Conservation (phyloP, 495 filamentous ascomycete species). For the Pyronema omphalodes region DNA sequence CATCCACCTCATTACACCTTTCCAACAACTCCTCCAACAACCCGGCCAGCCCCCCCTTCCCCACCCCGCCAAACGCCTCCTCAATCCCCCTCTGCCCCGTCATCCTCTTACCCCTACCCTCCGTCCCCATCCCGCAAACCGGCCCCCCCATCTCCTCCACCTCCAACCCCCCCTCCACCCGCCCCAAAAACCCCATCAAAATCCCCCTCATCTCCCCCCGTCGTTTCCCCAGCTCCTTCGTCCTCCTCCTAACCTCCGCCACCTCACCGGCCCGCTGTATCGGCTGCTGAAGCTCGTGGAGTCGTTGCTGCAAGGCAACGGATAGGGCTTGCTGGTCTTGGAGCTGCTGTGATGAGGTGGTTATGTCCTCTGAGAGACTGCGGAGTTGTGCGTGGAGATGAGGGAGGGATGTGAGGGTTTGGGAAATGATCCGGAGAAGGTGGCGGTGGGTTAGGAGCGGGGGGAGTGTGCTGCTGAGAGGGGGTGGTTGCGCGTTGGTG, state of each 20-base stretch:
- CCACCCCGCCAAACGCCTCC: constrained; percentile 43
- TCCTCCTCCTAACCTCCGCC: constrained; percentile 38
- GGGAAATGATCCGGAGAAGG: constrained; percentile 1
- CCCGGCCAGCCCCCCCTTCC: constrained; percentile 37
- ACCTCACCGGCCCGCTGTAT: constrained; percentile 24
- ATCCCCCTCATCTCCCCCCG: constrained; percentile 42
- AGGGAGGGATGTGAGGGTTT: not conserved
- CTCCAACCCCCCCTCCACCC: not conserved
- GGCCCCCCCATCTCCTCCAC: constrained; percentile 71
- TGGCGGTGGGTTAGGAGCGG: constrained; percentile 13
- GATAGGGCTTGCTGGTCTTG: constrained; percentile 3
- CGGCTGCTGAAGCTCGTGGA: constrained; percentile 2
- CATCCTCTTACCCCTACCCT: constrained; percentile 38
- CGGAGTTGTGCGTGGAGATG: constrained; percentile 2
- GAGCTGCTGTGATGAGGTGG: not conserved
- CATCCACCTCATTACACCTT: constrained; percentile 28
- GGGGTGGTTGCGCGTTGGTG: constrained; percentile 4
- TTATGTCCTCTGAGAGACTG: too few species aligned
- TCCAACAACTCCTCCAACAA: constrained; percentile 34
- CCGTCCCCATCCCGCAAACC: constrained; percentile 45
- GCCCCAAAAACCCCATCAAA: constrained; percentile 20
- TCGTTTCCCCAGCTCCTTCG: constrained; percentile 35
- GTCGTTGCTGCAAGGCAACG: constrained; percentile 4
- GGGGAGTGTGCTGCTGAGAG: constrained; percentile 9
- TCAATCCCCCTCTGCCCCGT: constrained; percentile 56